Evolutionary conservation across 345 rosid genomes (phyloP).

Genomic region (Citrus maxima): DNA sequence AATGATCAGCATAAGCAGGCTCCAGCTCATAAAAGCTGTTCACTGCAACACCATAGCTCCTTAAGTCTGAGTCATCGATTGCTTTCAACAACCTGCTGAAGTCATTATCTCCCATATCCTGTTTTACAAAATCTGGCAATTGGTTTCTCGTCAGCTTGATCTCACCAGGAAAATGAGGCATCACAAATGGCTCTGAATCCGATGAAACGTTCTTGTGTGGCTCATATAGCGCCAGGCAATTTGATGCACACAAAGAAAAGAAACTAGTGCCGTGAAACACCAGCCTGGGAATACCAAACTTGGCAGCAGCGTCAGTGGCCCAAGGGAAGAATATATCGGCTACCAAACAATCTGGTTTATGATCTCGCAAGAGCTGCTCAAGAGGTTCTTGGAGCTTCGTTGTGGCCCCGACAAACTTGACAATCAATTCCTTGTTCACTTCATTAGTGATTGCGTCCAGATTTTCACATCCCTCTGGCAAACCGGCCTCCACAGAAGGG

Average conservation of each 20-base stretch:
- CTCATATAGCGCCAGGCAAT: constrained; percentile 13
- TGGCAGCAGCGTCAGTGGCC: constrained; percentile 34
- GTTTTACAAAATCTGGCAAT: neutral
- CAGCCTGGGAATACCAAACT: constrained; percentile 32
- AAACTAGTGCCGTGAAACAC: constrained; percentile 33
- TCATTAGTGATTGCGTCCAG: constrained; percentile 14
- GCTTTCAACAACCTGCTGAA: neutral
- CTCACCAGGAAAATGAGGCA: constrained; percentile 33
- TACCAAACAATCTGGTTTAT: constrained; percentile 34
- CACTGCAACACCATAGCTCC: constrained; percentile 31
- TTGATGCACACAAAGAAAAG: constrained; percentile 19
- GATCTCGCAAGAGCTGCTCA: constrained; percentile 7
- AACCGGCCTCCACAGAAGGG: constrained; percentile 39
- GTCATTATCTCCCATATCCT: neutral
- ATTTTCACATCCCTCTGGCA: constrained; percentile 45
- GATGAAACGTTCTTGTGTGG: constrained; percentile 24
- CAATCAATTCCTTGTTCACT: neutral
- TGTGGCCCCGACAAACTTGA: constrained; percentile 26
- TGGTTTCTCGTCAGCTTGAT: constrained; percentile 27
- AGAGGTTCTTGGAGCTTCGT: constrained; percentile 24
- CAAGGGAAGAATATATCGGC: constrained; percentile 35
- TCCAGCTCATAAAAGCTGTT: constrained; percentile 54
- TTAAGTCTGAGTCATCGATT: constrained; percentile 18
- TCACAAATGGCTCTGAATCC: constrained; percentile 22
- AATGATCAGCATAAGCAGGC: constrained; percentile 34